Conservation (phyloP, 768 basidiomycete genomes). For the Boletellus emodensis region DNA sequence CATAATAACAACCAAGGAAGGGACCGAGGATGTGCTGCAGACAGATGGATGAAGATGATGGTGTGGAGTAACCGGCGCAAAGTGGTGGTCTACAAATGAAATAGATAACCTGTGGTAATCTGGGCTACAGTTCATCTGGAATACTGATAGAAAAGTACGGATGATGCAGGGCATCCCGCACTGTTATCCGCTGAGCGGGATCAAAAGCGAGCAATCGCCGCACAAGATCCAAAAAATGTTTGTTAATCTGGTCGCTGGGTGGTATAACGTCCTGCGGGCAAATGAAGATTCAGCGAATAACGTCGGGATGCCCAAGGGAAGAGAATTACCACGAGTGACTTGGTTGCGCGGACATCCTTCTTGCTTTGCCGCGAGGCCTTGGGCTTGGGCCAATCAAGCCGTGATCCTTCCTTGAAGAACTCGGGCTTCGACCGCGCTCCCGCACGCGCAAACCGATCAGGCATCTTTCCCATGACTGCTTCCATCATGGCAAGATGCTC, state of each 20-base stretch:
- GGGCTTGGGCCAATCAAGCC: constrained; percentile 90
- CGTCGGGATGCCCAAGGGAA: constrained; percentile 20
- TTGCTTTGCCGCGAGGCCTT: constrained; percentile 85
- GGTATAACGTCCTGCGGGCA: constrained; percentile 74
- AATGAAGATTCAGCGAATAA: constrained; percentile 4
- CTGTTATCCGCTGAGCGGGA: constrained; percentile 81
- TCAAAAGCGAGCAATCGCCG: constrained; percentile 86
- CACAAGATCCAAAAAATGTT: constrained; percentile 84
- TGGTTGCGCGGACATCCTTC: constrained; percentile 89
- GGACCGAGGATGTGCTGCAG: constrained; percentile 19
- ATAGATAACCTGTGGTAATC: constrained; percentile 33
- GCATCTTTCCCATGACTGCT: constrained; percentile 98
- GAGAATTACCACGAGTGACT: constrained; percentile 61
- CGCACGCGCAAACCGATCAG: constrained; percentile 73
- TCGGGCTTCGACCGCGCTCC: constrained; percentile 83
- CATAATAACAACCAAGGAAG: constrained; percentile 34
- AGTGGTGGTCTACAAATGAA: constrained; percentile 31
- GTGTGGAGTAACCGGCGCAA: constrained; percentile 20
- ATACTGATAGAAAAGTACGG: constrained; percentile 76
- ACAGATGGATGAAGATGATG: constrained; percentile 24
- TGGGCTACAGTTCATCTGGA: constrained; percentile 60
- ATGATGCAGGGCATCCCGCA: constrained; percentile 82
- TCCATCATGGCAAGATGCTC: constrained; percentile 99
- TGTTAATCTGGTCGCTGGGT: constrained; percentile 67
- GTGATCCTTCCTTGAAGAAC: constrained; percentile 83